These are phyloP conservation scores for Coccomyxa subellipsoidea DNA, from an alignment of 163 green algal species.

Conservation along the genomic window DNA sequence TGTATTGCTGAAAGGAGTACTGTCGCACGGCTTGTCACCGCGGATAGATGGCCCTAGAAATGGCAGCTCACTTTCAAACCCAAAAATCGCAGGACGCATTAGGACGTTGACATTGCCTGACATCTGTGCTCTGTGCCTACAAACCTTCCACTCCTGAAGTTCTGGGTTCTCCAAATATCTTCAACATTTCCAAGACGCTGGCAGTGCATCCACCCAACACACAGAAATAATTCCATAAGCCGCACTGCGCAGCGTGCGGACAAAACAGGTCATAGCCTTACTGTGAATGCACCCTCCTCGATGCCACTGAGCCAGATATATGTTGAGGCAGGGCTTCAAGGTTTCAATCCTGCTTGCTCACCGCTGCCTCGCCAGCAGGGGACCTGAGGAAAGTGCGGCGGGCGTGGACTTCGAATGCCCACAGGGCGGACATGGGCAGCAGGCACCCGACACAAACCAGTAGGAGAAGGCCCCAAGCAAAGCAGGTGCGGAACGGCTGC, in stretches of 20 bases:
- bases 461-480: not conserved
- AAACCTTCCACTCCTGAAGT: too few relatives aligned
- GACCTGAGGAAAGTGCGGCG: not conserved
- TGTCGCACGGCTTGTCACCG: too few relatives aligned
- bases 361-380: not conserved
- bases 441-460: not conserved
- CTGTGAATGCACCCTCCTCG: not conserved
- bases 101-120: not conserved
- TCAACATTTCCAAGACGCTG: too few relatives aligned
- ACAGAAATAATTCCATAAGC: not conserved
- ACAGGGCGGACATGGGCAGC: not conserved
- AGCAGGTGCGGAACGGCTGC: not conserved
- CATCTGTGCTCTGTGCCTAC: not conserved
- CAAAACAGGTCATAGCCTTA: not conserved
- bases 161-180: too few relatives aligned
- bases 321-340: not conserved
- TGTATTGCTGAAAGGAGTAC: too few relatives aligned
- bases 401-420: not conserved
- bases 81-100: not conserved
- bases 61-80: too few relatives aligned
- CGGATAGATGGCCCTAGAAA: too few relatives aligned
- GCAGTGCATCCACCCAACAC: not conserved
- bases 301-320: not conserved
- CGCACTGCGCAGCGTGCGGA: not conserved
- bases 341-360: not conserved